These are phyloP conservation scores for Nematocida ironsii DNA, from an alignment of 371 early-diverging fungal genomes.

Conservation along the genomic window DNA sequence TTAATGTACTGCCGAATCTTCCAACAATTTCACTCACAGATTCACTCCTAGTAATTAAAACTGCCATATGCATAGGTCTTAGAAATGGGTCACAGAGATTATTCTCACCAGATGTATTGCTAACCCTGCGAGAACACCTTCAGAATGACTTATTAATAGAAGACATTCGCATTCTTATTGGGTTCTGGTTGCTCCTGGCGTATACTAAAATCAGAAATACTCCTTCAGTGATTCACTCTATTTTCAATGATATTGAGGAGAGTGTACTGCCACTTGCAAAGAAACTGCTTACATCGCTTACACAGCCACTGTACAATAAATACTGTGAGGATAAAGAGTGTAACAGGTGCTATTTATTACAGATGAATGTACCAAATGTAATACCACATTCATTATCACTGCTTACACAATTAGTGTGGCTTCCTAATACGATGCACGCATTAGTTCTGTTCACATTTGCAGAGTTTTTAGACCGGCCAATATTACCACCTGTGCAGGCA, in stretches of 20 bases:
- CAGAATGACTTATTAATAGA: slow-evolving; percentile 15
- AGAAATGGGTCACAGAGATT: not conserved
- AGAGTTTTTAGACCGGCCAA: not conserved
- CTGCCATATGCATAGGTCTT: slow-evolving; percentile 7
- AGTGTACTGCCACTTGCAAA: slow-evolving; percentile 1
- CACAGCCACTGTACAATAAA: not conserved
- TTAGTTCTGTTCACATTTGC: not conserved
- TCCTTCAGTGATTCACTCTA: slow-evolving; percentile 2
- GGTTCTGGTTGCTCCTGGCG: slow-evolving; percentile 30
- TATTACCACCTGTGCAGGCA: no score
- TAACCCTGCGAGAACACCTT: slow-evolving; percentile 11
- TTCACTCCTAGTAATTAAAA: slow-evolving; percentile 18
- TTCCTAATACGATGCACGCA: slow-evolving; percentile 4
- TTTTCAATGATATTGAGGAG: slow-evolving; percentile 14
- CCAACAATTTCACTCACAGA: not conserved
- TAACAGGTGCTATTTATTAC: slow-evolving; percentile 29
- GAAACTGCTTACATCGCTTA: not conserved
- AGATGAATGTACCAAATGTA: not conserved
- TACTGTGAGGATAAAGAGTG: slow-evolving; percentile 11
- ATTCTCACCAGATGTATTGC: slow-evolving; percentile 18
- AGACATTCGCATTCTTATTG: not conserved
- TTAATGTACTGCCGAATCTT: not conserved
- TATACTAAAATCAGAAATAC: slow-evolving; percentile 11
- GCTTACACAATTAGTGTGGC: slow-evolving; percentile 24
- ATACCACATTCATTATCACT: not conserved